phyloP scores from a whole-genome alignment of 2,329 filamentous ascomycete species.

The Curvularia lunata region DNA sequence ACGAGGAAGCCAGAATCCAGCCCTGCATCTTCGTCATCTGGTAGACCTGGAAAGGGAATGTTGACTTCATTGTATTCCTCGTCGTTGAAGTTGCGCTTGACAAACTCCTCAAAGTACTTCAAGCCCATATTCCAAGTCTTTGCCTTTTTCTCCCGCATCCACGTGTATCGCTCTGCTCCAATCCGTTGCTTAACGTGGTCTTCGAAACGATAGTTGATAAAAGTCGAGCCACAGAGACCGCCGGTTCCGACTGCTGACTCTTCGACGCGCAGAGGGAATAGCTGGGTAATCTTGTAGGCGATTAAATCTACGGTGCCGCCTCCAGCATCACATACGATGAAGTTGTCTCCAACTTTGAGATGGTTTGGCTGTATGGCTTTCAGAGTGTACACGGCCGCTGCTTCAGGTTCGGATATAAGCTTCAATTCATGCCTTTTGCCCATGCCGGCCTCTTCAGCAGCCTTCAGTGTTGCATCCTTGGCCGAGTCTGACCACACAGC shows the following conservation, averaged over 20 bases:
- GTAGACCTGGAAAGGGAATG: constrained; percentile 76
- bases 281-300: constrained; percentile 78
- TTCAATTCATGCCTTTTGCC: constrained; percentile 72
- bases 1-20: constrained; percentile 78
- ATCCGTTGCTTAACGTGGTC: constrained; percentile 74
- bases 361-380: constrained; percentile 80
- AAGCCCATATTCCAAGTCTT: constrained; percentile 78
- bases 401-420: constrained; percentile 80
- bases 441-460: constrained; percentile 80
- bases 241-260: constrained; percentile 82
- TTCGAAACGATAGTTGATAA: constrained; percentile 81
- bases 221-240: constrained; percentile 77
- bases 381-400: constrained; percentile 78
- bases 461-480: constrained; percentile 81
- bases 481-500: constrained; percentile 85
- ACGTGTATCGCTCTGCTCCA: constrained; percentile 70
- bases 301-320: constrained; percentile 53
- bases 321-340: constrained; percentile 64
- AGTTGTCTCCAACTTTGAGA: constrained; percentile 69
- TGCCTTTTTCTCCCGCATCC: constrained; percentile 78
- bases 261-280: constrained; percentile 74
- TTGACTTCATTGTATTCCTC: constrained; percentile 79
- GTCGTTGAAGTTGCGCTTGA: constrained; percentile 83
- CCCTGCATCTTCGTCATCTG: constrained; percentile 76
- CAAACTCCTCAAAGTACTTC: constrained; percentile 82